Percentiles rank a stretch among this genome's conserved stretches.
phyloP scores from a whole-genome alignment of 78 protist genomes.

The Acrasis kona region DNA sequence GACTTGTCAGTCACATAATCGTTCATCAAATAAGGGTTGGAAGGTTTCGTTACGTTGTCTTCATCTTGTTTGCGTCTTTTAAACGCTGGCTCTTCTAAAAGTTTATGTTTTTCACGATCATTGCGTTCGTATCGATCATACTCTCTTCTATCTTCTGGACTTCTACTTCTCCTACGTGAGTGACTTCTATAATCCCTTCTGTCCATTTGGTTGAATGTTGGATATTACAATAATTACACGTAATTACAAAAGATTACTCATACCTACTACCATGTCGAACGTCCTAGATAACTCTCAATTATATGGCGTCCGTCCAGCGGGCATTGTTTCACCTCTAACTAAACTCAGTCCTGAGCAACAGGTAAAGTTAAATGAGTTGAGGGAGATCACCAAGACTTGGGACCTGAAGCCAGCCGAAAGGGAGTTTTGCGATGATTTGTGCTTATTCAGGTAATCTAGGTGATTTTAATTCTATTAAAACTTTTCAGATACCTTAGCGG shows the following conservation, averaged over 20 bases:
- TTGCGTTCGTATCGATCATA: not conserved
- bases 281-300: too few relatives aligned
- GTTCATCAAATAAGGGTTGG: not conserved
- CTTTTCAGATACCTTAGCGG: not conserved
- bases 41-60: not conserved
- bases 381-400: not conserved
- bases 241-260: too few relatives aligned
- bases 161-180: not conserved
- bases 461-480: too few relatives aligned
- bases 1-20: not conserved
- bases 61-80: not conserved
- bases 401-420: not conserved
- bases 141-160: not conserved
- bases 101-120: too few relatives aligned
- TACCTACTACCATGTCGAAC: too few relatives aligned
- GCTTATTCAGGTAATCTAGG: not conserved
- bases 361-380: not conserved
- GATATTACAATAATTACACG: too few relatives aligned
- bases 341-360: not conserved
- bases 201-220: too few relatives aligned
- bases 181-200: too few relatives aligned
- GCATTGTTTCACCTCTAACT: too few relatives aligned
- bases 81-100: too few relatives aligned
- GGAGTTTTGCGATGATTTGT: not conserved
- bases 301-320: too few relatives aligned